phyloP scores from a whole-genome alignment of 495 filamentous ascomycete species.

The Aspergillus conjunctus region DNA sequence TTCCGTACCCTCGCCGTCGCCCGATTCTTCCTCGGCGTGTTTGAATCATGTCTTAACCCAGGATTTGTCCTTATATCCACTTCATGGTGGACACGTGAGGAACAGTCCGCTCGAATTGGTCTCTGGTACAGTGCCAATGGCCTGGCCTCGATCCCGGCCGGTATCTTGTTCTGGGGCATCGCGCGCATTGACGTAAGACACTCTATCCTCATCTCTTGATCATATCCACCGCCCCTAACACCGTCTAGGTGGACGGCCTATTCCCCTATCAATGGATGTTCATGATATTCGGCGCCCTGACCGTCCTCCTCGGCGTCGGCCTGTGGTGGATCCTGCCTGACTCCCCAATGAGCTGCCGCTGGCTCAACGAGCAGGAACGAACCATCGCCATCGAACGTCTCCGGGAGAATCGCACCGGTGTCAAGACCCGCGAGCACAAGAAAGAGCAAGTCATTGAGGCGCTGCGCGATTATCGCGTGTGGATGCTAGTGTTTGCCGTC shows the following conservation, averaged over 20 bases:
- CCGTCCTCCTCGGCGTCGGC: neutral
- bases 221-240: neutral
- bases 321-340: neutral
- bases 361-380: neutral
- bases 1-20: neutral
- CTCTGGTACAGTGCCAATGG: neutral
- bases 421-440: neutral
- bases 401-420: neutral
- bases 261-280: neutral
- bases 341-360: neutral
- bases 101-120: neutral
- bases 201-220: neutral
- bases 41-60: neutral
- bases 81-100: neutral
- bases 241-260: neutral
- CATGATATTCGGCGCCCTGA: neutral
- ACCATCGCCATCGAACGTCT: neutral
- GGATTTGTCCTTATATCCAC: neutral
- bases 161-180: neutral
- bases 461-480: neutral
- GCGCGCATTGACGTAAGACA: neutral
- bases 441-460: neutral
- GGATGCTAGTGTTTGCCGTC: neutral
- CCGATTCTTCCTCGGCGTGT: neutral
- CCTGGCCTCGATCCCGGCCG: neutral